Percentiles rank a stretch among this genome's conserved stretches.
Evolutionary conservation across 2,329 filamentous ascomycete species (phyloP).

Genomic region (Bipolaris victoriae): DNA sequence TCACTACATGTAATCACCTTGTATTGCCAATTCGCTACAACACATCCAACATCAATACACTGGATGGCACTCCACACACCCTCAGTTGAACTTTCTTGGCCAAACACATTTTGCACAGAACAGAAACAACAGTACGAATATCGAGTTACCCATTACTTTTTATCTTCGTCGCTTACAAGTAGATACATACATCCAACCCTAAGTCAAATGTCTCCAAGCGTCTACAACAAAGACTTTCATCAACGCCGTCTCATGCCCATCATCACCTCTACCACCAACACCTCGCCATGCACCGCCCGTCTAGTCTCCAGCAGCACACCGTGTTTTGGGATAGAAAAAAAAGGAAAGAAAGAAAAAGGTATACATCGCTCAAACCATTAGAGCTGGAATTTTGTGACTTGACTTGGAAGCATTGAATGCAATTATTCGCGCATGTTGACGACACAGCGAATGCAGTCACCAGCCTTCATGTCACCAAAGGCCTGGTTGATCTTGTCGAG

Average conservation of each 20-base stretch:
- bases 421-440: conserved; percentile 65
- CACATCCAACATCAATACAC: too few relatives aligned
- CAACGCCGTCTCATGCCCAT: conserved; percentile 20
- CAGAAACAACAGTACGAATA: background rate
- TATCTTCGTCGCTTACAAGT: background rate
- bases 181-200: conserved; percentile 3
- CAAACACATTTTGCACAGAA: background rate
- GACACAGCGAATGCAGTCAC: conserved; percentile 96
- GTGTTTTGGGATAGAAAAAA: background rate
- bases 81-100: too few relatives aligned
- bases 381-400: conserved; percentile 6
- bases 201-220: conserved; percentile 1
- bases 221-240: conserved; percentile 6
- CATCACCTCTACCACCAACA: conserved; percentile 6
- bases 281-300: conserved; percentile 12
- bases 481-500: conserved; percentile 85
- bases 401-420: conserved; percentile 15
- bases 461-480: conserved; percentile 92
- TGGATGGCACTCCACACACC: too few relatives aligned
- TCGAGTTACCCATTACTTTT: background rate
- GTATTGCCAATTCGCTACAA: too few relatives aligned
- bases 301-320: conserved; percentile 7
- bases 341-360: background rate
- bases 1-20: too few relatives aligned
- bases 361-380: conserved; percentile 9